phyloP scores from a whole-genome alignment of 2,329 filamentous ascomycete genomes.

The Cephalotrichum gorgonifer region DNA sequence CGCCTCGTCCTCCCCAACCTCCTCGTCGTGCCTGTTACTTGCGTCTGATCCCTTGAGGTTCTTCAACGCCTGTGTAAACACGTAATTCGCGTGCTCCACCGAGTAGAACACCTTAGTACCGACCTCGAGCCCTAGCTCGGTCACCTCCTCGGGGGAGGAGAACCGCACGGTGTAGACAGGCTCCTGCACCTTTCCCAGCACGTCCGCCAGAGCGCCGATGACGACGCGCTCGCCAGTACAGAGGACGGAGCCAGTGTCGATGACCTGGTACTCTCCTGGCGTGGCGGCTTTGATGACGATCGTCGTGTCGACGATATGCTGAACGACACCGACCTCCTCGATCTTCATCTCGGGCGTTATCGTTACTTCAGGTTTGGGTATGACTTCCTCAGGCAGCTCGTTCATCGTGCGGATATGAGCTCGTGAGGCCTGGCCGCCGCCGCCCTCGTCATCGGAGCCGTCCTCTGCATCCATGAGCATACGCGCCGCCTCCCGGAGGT shows the following conservation, averaged over 20 bases:
- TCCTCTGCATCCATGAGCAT: slow-evolving; percentile 77
- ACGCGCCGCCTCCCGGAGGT: slow-evolving; percentile 71
- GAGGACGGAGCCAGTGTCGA: slow-evolving; percentile 75
- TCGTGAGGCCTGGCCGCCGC: slow-evolving; percentile 35
- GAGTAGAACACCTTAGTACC: slow-evolving; percentile 71
- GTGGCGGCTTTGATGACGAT: slow-evolving; percentile 69
- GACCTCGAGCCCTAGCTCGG: slow-evolving; percentile 53
- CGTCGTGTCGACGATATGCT: slow-evolving; percentile 69
- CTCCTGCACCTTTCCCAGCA: slow-evolving; percentile 74
- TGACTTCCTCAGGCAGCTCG: slow-evolving; percentile 54
- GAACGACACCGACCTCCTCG: slow-evolving; percentile 62
- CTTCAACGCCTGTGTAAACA: slow-evolving; percentile 77
- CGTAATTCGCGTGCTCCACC: slow-evolving; percentile 65
- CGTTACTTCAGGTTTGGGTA: slow-evolving; percentile 67
- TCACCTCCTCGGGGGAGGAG: slow-evolving; percentile 55
- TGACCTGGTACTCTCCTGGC: slow-evolving; percentile 72
- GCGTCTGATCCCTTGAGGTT: slow-evolving; percentile 82
- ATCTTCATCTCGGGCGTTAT: slow-evolving; percentile 71
- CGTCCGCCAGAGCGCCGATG: slow-evolving; percentile 74
- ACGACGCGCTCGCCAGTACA: slow-evolving; percentile 67
- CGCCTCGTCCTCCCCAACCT: slow-evolving; percentile 72
- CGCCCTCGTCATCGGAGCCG: slow-evolving; percentile 65
- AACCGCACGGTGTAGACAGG: slow-evolving; percentile 82
- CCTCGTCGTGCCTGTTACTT: slow-evolving; percentile 90
- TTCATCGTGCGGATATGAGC: slow-evolving; percentile 66